phyloP scores from a whole-genome alignment of 2,329 filamentous ascomycete genomes.

The Xylariaceae sp. region DNA sequence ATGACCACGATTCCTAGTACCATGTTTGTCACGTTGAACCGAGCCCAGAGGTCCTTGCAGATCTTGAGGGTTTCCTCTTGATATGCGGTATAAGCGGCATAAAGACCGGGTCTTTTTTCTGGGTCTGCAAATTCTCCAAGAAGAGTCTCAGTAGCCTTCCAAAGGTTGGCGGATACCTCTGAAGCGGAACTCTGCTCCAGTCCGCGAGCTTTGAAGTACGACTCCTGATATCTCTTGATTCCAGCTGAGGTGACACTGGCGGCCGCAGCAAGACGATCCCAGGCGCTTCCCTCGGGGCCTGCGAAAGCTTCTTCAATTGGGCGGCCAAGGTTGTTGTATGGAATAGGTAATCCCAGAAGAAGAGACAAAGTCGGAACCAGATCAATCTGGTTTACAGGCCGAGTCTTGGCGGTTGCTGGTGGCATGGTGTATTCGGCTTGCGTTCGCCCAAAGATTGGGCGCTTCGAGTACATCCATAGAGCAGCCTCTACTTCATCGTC shows the following conservation, averaged over 20 bases:
- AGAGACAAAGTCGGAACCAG: slow-evolving; percentile 87
- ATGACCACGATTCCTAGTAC: slow-evolving; percentile 69
- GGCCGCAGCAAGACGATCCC: slow-evolving; percentile 70
- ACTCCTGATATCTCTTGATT: slow-evolving; percentile 80
- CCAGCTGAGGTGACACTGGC: slow-evolving; percentile 75
- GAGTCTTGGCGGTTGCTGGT: slow-evolving; percentile 67
- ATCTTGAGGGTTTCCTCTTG: slow-evolving; percentile 72
- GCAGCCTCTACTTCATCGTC: slow-evolving; percentile 93
- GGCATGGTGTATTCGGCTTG: slow-evolving; percentile 53
- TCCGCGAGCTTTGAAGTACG: slow-evolving; percentile 71
- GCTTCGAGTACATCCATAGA: slow-evolving; percentile 97
- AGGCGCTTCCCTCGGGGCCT: slow-evolving; percentile 62
- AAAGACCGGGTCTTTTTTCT: slow-evolving; percentile 39
- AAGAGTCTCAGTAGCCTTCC: slow-evolving; percentile 46
- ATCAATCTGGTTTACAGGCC: slow-evolving; percentile 81
- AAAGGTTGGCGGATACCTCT: slow-evolving; percentile 51
- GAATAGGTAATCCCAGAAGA: slow-evolving; percentile 84
- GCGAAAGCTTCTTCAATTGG: slow-evolving; percentile 94
- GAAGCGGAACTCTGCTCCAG: slow-evolving; percentile 56
- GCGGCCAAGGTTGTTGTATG: slow-evolving; percentile 89
- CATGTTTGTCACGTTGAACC: slow-evolving; percentile 88
- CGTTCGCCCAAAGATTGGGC: slow-evolving; percentile 74
- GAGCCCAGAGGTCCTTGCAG: slow-evolving; percentile 83
- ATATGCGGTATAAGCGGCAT: slow-evolving; percentile 63
- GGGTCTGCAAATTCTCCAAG: slow-evolving; percentile 36